Evolutionary conservation across 1,284 basidiomycete species (phyloP).

Genomic region (Tylopilus microsporus): DNA sequence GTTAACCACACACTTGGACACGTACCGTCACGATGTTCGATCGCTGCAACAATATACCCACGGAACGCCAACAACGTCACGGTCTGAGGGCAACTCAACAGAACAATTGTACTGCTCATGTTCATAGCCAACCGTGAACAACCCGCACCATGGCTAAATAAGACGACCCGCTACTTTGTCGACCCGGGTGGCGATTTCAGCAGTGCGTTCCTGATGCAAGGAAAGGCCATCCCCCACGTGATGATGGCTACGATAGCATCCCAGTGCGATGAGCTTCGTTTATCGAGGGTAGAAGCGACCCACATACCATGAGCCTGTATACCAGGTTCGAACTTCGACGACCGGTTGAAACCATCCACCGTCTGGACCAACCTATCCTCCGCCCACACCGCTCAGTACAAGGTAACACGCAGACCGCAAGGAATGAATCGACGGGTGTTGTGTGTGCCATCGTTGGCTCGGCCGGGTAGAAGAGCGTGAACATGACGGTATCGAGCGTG

Average conservation of each 20-base stretch:
- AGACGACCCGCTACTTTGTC: constrained; percentile 34
- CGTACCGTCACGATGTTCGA: constrained; percentile 48
- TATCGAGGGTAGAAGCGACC: background rate
- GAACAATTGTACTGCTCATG: constrained; percentile 19
- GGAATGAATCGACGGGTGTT: no score
- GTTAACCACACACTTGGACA: constrained; percentile 37
- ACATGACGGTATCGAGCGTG: constrained; percentile 35
- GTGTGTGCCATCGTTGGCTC: constrained; percentile 11
- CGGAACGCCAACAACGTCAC: no score
- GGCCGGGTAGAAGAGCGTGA: constrained; percentile 40
- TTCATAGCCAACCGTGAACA: constrained; percentile 39
- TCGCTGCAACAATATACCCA: constrained; percentile 42
- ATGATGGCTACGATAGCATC: constrained; percentile 31
- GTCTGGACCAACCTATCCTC: constrained; percentile 29
- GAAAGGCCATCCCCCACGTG: constrained; percentile 37
- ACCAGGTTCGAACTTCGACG: constrained; percentile 28
- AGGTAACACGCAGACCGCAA: no score
- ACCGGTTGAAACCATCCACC: constrained; percentile 35
- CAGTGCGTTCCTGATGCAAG: constrained; percentile 32
- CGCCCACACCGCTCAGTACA: background rate
- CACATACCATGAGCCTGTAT: constrained; percentile 22
- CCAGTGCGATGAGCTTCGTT: no score
- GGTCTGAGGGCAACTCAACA: no score
- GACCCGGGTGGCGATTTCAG: constrained; percentile 21
- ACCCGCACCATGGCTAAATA: constrained; percentile 40